Conservation (phyloP, 2,329 filamentous ascomycete species). For the Mycosphaerella sp. region DNA sequence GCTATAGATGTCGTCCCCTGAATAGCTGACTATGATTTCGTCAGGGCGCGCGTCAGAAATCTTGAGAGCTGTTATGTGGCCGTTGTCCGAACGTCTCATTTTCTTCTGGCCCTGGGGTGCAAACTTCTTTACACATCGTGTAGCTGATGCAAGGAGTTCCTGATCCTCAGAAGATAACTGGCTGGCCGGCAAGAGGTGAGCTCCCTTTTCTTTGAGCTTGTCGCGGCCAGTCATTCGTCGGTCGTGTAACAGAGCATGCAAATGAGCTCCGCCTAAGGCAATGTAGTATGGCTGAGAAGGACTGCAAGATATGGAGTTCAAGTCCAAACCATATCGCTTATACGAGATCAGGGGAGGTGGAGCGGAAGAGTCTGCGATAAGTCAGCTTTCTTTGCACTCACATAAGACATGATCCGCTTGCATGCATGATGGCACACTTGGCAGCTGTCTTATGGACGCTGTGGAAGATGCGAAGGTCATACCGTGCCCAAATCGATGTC, state of each 20-base stretch:
- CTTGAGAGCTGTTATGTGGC: constrained; percentile 65
- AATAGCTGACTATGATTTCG: constrained; percentile 64
- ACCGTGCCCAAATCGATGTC: constrained; percentile 36
- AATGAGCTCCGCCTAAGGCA: constrained; percentile 60
- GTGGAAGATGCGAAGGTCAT: background rate
- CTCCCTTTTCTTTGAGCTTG: constrained; percentile 49
- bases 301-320: constrained; percentile 64
- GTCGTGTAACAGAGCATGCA: constrained; percentile 64
- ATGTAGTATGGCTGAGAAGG: constrained; percentile 64
- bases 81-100: constrained; percentile 50
- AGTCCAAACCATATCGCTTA: constrained; percentile 55
- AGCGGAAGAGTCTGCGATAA: constrained; percentile 46
- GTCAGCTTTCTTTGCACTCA: background rate
- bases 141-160: constrained; percentile 53
- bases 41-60: constrained; percentile 64
- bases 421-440: no score
- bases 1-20: constrained; percentile 53
- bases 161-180: constrained; percentile 45
- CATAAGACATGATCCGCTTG: background rate
- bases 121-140: constrained; percentile 60
- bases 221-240: constrained; percentile 61
- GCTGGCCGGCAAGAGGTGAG: constrained; percentile 37
- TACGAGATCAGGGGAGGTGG: constrained; percentile 63
- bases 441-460: no score
- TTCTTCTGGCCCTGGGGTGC: constrained; percentile 54